Evolutionary conservation across 1,284 basidiomycete genomes (phyloP).

Genomic region (Agroathelia rolfsii): DNA sequence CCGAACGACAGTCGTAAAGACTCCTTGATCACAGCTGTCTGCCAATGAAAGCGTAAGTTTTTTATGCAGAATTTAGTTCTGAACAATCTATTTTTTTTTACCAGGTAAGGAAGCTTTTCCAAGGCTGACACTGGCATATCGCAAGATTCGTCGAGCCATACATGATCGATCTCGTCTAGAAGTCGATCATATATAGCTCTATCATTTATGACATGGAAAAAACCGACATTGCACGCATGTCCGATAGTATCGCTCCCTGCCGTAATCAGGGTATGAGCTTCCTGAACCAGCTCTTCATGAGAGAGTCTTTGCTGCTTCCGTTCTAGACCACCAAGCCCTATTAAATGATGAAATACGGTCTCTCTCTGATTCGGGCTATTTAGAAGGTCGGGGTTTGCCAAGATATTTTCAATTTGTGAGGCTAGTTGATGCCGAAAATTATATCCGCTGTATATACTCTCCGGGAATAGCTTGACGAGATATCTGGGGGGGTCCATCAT

Average conservation of each 20-base stretch:
- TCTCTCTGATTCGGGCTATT: conserved; percentile 14
- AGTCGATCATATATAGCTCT: conserved; percentile 13
- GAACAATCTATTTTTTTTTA: conserved; percentile 13
- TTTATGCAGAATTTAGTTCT: neutral
- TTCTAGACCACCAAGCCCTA: conserved; percentile 22
- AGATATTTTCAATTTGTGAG: conserved; percentile 15
- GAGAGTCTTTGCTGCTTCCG: conserved; percentile 17
- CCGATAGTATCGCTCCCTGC: conserved; percentile 29
- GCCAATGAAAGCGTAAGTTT: conserved; percentile 12
- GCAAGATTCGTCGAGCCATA: conserved; percentile 19
- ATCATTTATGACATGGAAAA: conserved; percentile 21
- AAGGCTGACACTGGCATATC: conserved; percentile 15
- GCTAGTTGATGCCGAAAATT: conserved; percentile 3
- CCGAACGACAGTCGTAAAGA: conserved; percentile 18
- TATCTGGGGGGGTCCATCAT: conserved; percentile 11
- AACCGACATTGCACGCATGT: conserved; percentile 23
- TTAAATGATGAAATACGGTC: conserved; percentile 25
- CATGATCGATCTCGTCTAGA: conserved; percentile 16
- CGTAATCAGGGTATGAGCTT: conserved; percentile 23
- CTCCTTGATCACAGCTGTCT: conserved; percentile 28
- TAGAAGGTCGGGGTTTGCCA: conserved; percentile 17
- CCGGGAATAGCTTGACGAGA: conserved; percentile 10
- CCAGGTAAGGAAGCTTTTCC: conserved; percentile 26
- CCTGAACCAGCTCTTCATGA: conserved; percentile 23
- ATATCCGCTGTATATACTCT: conserved; percentile 6